Percentiles rank a stretch among this genome's conserved stretches.
Conservation (phyloP, 2,329 filamentous ascomycete genomes). For the Aureobasidium subglaciale region DNA sequence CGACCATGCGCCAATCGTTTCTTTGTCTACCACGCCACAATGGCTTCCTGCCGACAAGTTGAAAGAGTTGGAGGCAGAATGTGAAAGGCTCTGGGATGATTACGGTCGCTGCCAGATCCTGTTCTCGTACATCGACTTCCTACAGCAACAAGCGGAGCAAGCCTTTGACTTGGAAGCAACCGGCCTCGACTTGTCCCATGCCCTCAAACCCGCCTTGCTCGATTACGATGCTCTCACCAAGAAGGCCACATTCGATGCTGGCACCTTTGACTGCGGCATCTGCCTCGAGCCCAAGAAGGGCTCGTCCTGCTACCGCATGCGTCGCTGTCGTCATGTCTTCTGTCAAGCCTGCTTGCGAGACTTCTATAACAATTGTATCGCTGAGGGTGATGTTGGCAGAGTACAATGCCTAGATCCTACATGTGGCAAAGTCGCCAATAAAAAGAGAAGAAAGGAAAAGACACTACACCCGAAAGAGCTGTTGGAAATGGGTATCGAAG, state of each 20-base stretch:
- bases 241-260: slow-evolving; percentile 67
- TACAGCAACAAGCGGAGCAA: slow-evolving; percentile 52
- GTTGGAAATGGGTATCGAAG: slow-evolving; percentile 43
- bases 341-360: slow-evolving; percentile 80
- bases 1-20: slow-evolving; percentile 43
- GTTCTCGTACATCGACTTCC: slow-evolving; percentile 53
- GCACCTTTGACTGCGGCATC: slow-evolving; percentile 81
- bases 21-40: slow-evolving; percentile 41
- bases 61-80: slow-evolving; percentile 40
- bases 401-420: slow-evolving; percentile 74
- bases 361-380: slow-evolving; percentile 84
- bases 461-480: slow-evolving; percentile 78
- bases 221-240: slow-evolving; percentile 72
- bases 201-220: slow-evolving; percentile 61
- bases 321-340: slow-evolving; percentile 84
- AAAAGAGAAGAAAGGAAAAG: slow-evolving; percentile 53
- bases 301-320: slow-evolving; percentile 67
- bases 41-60: slow-evolving; percentile 48
- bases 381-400: slow-evolving; percentile 69
- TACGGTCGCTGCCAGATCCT: slow-evolving; percentile 50
- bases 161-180: slow-evolving; percentile 45
- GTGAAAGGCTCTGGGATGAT: slow-evolving; percentile 51
- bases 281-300: slow-evolving; percentile 93
- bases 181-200: slow-evolving; percentile 41
- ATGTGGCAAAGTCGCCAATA: slow-evolving; percentile 58